These are phyloP conservation scores for Gaultheria prostrata DNA, from an alignment of 148 eudicot species.

Conservation along the genomic window DNA sequence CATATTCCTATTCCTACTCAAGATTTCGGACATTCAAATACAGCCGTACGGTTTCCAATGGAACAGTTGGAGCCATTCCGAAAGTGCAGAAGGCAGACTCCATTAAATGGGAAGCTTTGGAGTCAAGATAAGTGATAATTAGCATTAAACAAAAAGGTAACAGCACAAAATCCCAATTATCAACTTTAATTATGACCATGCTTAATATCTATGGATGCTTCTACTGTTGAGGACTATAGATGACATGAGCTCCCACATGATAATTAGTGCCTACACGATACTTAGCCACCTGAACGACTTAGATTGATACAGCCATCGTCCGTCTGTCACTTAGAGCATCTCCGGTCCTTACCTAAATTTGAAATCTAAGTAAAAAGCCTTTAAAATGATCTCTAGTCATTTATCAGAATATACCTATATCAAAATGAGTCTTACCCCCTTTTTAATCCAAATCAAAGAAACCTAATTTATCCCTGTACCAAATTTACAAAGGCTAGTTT, in stretches of 20 bases:
- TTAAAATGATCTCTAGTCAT: too few relatives aligned
- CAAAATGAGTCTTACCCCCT: too few relatives aligned
- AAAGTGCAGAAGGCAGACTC: background rate
- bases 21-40: too few relatives aligned
- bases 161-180: background rate
- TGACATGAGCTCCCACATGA: background rate
- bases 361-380: too few relatives aligned
- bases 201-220: background rate
- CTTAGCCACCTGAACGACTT: background rate
- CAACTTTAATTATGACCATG: background rate
- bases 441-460: too few relatives aligned
- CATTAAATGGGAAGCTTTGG: background rate
- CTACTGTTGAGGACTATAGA: background rate
- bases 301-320: background rate
- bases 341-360: too few relatives aligned
- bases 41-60: background rate
- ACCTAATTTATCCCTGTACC: too few relatives aligned
- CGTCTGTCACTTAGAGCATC: background rate
- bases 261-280: background rate
- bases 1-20: too few relatives aligned
- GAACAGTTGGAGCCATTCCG: background rate
- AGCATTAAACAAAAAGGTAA: background rate
- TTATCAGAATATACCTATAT: too few relatives aligned
- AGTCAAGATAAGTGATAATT: constrained; percentile 7
- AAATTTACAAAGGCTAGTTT: too few relatives aligned